These are phyloP conservation scores for Kwoniella mangroviensis DNA, from an alignment of 768 basidiomycete genomes.

Conservation along the genomic window DNA sequence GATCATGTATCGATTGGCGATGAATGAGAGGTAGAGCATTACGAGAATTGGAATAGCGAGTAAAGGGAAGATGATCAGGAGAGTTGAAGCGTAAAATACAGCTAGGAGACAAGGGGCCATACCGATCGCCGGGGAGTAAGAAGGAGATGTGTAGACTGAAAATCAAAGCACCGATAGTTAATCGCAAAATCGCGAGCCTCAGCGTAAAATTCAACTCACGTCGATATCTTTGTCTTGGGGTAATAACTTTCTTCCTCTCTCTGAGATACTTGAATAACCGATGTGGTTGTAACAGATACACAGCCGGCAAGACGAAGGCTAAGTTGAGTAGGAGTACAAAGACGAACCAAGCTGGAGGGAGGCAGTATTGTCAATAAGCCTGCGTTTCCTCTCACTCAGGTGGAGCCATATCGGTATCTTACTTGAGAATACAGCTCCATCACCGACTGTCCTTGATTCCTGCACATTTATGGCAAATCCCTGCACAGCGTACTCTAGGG, in stretches of 20 bases:
- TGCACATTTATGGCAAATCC: constrained; percentile 62
- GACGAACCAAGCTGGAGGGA: constrained; percentile 40
- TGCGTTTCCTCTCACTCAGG: not conserved
- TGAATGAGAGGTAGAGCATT: constrained; percentile 61
- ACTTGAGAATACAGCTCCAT: constrained; percentile 74
- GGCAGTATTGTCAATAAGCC: not conserved
- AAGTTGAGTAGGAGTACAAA: constrained; percentile 63
- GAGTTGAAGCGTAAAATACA: constrained; percentile 73
- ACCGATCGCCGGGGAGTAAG: constrained; percentile 72
- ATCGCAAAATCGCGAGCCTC: no score
- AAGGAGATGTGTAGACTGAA: constrained; percentile 74
- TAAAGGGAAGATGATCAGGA: constrained; percentile 76
- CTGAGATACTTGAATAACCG: constrained; percentile 67
- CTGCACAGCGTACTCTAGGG: constrained; percentile 71
- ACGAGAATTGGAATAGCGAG: constrained; percentile 73
- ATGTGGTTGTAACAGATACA: constrained; percentile 73
- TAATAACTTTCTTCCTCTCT: constrained; percentile 67
- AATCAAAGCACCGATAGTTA: no score
- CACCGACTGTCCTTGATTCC: constrained; percentile 62
- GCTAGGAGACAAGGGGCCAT: constrained; percentile 70
- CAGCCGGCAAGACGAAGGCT: constrained; percentile 71
- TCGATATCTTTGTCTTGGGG: constrained; percentile 78
- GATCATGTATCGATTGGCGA: constrained; percentile 76
- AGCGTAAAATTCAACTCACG: no score
- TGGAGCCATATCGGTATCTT: constrained; percentile 62